Evolutionary conservation across 306 rosid genomes (phyloP).

Genomic region (Calophaca sinica): DNA sequence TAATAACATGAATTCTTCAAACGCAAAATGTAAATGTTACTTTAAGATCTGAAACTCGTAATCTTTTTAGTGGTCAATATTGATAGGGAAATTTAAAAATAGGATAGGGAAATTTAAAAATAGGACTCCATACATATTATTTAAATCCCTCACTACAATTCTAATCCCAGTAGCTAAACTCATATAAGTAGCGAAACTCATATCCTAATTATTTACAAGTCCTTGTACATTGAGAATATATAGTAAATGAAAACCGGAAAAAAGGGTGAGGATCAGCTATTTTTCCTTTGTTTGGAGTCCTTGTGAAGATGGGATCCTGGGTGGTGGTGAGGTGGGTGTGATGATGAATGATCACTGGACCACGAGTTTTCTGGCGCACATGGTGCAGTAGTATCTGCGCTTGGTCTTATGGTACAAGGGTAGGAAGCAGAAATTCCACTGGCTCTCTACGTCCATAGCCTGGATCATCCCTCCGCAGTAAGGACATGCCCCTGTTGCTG

Average conservation of each 20-base stretch:
- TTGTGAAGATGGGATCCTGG: neutral
- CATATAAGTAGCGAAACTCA: neutral
- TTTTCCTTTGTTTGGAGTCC: neutral
- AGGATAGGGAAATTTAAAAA: no score
- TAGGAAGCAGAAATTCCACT: slow-evolving; percentile 78
- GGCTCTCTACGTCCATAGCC: slow-evolving; percentile 67
- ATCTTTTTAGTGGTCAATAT: neutral
- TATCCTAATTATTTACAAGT: neutral
- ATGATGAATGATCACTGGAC: slow-evolving; percentile 37
- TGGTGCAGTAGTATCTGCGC: slow-evolving; percentile 68
- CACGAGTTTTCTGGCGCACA: slow-evolving; percentile 58
- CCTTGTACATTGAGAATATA: slow-evolving; percentile 22
- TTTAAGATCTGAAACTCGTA: neutral
- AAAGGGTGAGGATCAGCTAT: neutral
- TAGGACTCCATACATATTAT: neutral
- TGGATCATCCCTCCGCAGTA: slow-evolving; percentile 83
- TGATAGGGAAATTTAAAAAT: neutral
- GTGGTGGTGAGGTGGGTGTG: neutral
- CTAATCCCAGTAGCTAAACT: no score
- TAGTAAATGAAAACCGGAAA: neutral
- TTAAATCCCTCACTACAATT: no score
- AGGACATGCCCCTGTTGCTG: slow-evolving; percentile 82
- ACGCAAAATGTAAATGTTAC: no score
- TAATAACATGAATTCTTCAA: no score
- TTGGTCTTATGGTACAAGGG: slow-evolving; percentile 70